These are phyloP conservation scores for Cadophora gregata DNA, from an alignment of 2,329 filamentous ascomycete species.

Conservation along the genomic window DNA sequence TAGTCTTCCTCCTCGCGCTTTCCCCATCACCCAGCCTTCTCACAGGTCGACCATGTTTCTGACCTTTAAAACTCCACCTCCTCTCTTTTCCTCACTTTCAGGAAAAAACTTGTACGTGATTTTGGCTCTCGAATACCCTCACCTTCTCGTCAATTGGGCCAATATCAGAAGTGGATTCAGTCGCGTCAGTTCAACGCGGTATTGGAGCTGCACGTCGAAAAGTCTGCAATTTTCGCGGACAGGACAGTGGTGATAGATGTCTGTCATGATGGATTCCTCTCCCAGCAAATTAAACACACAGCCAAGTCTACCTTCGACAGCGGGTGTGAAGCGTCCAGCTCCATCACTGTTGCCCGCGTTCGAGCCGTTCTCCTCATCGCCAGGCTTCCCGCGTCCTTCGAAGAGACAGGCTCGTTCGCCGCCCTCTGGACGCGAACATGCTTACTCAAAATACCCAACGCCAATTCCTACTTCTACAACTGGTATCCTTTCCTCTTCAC, in stretches of 20 bases:
- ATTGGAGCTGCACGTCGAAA: slow-evolving; percentile 32
- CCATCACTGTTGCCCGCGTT: slow-evolving; percentile 78
- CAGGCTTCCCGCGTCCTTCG: slow-evolving; percentile 68
- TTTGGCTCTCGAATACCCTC: slow-evolving; percentile 16
- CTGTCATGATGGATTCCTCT: slow-evolving; percentile 46
- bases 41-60: slow-evolving; percentile 38
- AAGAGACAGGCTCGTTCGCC: slow-evolving; percentile 68
- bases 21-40: slow-evolving; percentile 34
- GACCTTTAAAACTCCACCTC: slow-evolving; percentile 38
- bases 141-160: slow-evolving; percentile 20
- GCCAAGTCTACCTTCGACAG: slow-evolving; percentile 40
- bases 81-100: slow-evolving; percentile 25
- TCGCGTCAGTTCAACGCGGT: slow-evolving; percentile 32
- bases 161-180: slow-evolving; percentile 31
- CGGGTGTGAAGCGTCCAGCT: slow-evolving; percentile 64
- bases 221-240: slow-evolving; percentile 25
- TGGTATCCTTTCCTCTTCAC: slow-evolving; percentile 86
- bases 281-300: slow-evolving; percentile 44
- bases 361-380: slow-evolving; percentile 80
- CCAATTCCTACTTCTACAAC: slow-evolving; percentile 94
- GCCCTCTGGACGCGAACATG: slow-evolving; percentile 45
- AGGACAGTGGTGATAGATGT: slow-evolving; percentile 29
- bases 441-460: slow-evolving; percentile 76
- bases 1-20: slow-evolving; percentile 29
- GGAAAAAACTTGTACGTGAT: slow-evolving; percentile 22